Conservation (phyloP, 176 grass and related monocot species). For the Phoenix roebelenii region DNA sequence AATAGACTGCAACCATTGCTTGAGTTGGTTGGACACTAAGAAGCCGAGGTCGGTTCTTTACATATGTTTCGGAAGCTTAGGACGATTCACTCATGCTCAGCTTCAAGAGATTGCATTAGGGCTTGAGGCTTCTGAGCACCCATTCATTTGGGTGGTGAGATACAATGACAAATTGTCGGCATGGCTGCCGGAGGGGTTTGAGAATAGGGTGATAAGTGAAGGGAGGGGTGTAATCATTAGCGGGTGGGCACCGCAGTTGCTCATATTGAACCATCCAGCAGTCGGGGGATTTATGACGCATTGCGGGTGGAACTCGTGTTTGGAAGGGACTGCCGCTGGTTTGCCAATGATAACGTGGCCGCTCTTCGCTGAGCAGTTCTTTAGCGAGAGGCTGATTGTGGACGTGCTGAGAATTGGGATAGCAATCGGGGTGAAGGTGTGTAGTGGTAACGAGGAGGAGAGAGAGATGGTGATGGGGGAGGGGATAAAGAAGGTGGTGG, state of each 20-base stretch:
- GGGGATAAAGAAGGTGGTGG: neutral
- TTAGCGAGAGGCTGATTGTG: slow-evolving; percentile 5
- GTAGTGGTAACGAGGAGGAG: neutral
- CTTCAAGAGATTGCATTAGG: slow-evolving; percentile 6
- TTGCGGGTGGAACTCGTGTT: slow-evolving; percentile 12
- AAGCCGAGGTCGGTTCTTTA: slow-evolving; percentile 13
- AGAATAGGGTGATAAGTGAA: too few species aligned
- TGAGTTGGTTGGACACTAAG: slow-evolving; percentile 3
- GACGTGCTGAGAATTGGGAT: neutral
- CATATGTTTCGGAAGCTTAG: slow-evolving; percentile 16
- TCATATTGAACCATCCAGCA: slow-evolving; percentile 3
- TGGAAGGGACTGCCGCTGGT: neutral
- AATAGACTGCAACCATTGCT: neutral
- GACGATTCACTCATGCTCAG: neutral
- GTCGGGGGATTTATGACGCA: slow-evolving; percentile 19
- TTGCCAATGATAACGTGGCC: slow-evolving; percentile 9
- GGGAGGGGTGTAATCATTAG: too few species aligned
- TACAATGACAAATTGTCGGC: neutral
- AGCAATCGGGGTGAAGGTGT: neutral
- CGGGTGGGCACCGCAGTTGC: slow-evolving; percentile 10
- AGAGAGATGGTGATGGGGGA: neutral
- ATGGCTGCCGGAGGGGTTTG: slow-evolving; percentile 1
- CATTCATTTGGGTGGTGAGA: slow-evolving; percentile 11
- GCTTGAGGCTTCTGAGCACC: neutral
- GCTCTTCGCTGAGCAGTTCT: slow-evolving; percentile 1